Evolutionary conservation across 116 monocot species (phyloP).

Genomic region (Papilionanthe hybrid): DNA sequence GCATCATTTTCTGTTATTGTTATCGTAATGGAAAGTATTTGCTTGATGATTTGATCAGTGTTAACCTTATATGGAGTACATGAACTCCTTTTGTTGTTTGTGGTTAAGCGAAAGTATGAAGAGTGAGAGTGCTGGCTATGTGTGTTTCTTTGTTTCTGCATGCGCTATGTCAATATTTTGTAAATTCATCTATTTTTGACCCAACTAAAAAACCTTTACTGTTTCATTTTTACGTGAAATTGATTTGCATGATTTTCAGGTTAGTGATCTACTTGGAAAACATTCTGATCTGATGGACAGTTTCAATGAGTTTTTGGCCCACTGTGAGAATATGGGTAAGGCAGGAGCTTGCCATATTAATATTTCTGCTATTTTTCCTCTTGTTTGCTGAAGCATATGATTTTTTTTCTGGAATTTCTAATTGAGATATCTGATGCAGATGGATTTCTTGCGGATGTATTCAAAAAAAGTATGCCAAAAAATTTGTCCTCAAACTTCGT

Average conservation of each 20-base stretch:
- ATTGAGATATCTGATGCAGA: slow-evolving; percentile 46
- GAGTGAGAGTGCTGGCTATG: not conserved
- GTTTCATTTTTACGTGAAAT: not conserved
- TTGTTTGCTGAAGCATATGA: not conserved
- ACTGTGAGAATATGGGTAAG: slow-evolving; percentile 78
- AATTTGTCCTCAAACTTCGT: not conserved
- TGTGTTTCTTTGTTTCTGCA: not conserved
- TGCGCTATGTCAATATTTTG: not conserved
- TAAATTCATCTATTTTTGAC: not conserved
- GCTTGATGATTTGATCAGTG: not conserved
- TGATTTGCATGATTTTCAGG: slow-evolving; percentile 28
- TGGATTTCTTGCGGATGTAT: slow-evolving; percentile 77
- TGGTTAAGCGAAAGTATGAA: not conserved
- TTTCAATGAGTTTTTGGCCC: slow-evolving; percentile 67
- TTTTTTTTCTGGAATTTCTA: slow-evolving; percentile 9
- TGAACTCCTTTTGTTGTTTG: not conserved
- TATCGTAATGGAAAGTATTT: not conserved
- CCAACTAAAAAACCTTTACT: not conserved
- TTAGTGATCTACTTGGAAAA: slow-evolving; percentile 68
- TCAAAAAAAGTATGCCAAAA: slow-evolving; percentile 77
- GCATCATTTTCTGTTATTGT: too few relatives aligned
- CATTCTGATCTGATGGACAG: slow-evolving; percentile 84
- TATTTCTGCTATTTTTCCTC: not conserved
- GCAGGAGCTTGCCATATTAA: not conserved
- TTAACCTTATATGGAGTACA: not conserved